A percentile compares a stretch with the other conserved stretches of the same genome.
Conservation (phyloP, 169 alveolate genomes). For the Sarcocystis neurona region DNA sequence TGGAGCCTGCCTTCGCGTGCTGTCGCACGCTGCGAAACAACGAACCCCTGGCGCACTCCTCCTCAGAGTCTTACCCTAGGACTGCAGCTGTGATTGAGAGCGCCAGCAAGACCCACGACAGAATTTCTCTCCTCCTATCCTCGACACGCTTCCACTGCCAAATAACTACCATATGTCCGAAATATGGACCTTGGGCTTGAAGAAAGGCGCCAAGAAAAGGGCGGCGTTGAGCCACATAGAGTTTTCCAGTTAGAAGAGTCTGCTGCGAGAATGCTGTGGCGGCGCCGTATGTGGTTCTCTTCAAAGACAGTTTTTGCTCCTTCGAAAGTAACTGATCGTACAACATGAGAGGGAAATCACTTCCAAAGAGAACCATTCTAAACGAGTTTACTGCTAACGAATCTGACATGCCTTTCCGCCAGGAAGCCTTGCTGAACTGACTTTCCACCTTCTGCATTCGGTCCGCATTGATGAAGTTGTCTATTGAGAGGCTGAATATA, state of each 20-base stretch:
- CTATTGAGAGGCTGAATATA: neutral
- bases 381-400: conserved; percentile 28
- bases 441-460: neutral
- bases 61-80: conserved; percentile 28
- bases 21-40: too few relatives aligned
- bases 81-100: conserved; percentile 41
- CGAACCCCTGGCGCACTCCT: neutral
- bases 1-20: neutral
- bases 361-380: conserved; percentile 45
- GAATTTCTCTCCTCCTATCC: conserved; percentile 46
- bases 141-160: conserved; percentile 35
- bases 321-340: conserved; percentile 49
- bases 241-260: conserved; percentile 51
- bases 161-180: conserved; percentile 34
- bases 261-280: conserved; percentile 56
- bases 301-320: conserved; percentile 36
- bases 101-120: conserved; percentile 52
- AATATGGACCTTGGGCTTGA: conserved; percentile 54
- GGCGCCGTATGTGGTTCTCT: conserved; percentile 47
- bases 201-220: conserved; percentile 47
- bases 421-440: neutral
- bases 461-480: conserved; percentile 9
- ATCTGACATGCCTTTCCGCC: neutral
- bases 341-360: conserved; percentile 46
- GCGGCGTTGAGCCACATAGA: conserved; percentile 46